Evolutionary conservation across 208 protist genomes (phyloP).

Genomic region (Acanthamoeba polyphaga): DNA sequence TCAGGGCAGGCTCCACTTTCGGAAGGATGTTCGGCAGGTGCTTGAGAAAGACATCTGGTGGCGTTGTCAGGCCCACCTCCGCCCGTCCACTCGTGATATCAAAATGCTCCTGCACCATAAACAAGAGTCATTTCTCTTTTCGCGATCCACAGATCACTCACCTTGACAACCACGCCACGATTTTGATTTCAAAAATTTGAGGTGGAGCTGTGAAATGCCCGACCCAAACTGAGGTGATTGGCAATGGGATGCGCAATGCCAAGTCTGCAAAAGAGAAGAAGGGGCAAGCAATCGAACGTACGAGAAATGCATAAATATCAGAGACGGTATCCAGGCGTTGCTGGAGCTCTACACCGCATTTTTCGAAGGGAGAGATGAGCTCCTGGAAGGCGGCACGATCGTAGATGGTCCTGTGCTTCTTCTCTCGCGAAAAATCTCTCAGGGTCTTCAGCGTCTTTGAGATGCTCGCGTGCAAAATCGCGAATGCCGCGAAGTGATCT

Average conservation of each 20-base stretch:
- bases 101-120: slow-evolving; percentile 37
- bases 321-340: slow-evolving; percentile 64
- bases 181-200: not conserved
- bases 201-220: not conserved
- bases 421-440: not conserved
- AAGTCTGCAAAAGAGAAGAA: not conserved
- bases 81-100: not conserved
- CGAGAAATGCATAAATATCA: slow-evolving; percentile 63
- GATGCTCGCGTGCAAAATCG: slow-evolving; percentile 34
- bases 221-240: not conserved
- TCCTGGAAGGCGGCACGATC: slow-evolving; percentile 11
- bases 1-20: slow-evolving; percentile 35
- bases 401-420: slow-evolving; percentile 12
- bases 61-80: slow-evolving; percentile 14
- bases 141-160: not conserved
- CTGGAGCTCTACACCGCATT: slow-evolving; percentile 50
- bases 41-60: slow-evolving; percentile 46
- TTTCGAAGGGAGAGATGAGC: slow-evolving; percentile 16
- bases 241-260: not conserved
- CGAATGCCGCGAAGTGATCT: slow-evolving; percentile 23
- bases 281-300: not conserved
- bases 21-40: slow-evolving; percentile 33
- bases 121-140: not conserved
- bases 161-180: not conserved
- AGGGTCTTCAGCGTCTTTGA: slow-evolving; percentile 33